Evolutionary conservation across 2,329 filamentous ascomycete genomes (phyloP), one percentile per base, ranked within the genome.

Genomic region (Botrytis cinerea): DNA sequence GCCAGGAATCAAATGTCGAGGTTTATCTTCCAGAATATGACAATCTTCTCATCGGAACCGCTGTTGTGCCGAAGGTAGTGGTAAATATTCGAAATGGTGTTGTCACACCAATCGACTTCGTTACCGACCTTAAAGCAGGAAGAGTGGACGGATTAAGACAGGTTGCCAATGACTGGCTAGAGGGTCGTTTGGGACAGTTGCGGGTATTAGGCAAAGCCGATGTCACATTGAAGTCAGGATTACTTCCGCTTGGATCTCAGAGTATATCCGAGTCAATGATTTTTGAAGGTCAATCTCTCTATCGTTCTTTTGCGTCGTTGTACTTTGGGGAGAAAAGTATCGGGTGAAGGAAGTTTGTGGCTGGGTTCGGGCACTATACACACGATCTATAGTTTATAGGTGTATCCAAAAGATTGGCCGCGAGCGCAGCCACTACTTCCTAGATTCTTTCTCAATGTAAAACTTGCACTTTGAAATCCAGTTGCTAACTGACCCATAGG

Each of bases 161-260:
- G 74, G 88, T 98, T 75, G 94, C 93, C 64, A 94, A 96, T 81
- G 92, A 97, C 81, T 98, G 94, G 91, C 84, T 99, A 74, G 90
- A 93, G 71, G 94, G 95, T 57, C 91, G 89, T 71, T 84, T 98
- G 73, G 87, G 90, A 18, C 86, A 87, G 73, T 83, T 99, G 73
- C 89, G 88, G 75, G 84, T 98, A 22, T 86, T 90, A 72, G 95
- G 92, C 61, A 92, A 91, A 79, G 91, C 93, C 40, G 85, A 91
- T 57, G 85, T 98, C 54, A 86, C 87, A 46, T 83, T 98, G 73
- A 94, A 90, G 81, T 93, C 94, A 64, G 95, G 96, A 38, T 83
- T 97, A 68, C 84, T 98, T 74, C 88, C 89, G 62, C 85, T 98
- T 35, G 95, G 95, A 76, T 91, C 89, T 71, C 93, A 97, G 81